These are phyloP conservation scores for Nitzschia inconspicua DNA, from an alignment of 108 stramenopile species.

Conservation along the genomic window DNA sequence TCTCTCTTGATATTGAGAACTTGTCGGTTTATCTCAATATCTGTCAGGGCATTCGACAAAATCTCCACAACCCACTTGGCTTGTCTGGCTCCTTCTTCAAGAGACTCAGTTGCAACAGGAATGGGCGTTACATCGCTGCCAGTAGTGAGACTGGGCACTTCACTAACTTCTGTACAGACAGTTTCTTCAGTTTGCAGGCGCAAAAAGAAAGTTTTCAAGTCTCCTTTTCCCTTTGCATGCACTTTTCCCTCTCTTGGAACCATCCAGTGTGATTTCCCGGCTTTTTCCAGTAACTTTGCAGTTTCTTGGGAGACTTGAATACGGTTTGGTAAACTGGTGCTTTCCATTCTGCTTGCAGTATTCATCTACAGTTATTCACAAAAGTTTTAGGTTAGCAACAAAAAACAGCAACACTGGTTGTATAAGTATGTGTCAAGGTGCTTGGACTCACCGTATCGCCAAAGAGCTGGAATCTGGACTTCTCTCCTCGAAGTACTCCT, in stretches of 20 bases:
- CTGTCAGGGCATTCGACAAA: too few relatives aligned
- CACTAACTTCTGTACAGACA: too few relatives aligned
- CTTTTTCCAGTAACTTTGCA: slow-evolving; percentile 25
- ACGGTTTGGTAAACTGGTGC: slow-evolving; percentile 21
- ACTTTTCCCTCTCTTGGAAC: slow-evolving; percentile 19
- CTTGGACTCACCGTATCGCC: slow-evolving; percentile 47
- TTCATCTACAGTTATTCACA: slow-evolving; percentile 17
- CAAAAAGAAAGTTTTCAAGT: slow-evolving; percentile 36
- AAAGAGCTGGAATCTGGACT: slow-evolving; percentile 49
- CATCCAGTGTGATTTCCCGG: slow-evolving; percentile 31
- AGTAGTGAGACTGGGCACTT: too few relatives aligned
- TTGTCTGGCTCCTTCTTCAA: too few relatives aligned
- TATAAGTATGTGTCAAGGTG: too few relatives aligned
- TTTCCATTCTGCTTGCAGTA: slow-evolving; percentile 44
- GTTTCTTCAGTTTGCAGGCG: too few relatives aligned
- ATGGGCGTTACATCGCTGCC: too few relatives aligned
- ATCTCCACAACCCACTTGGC: too few relatives aligned
- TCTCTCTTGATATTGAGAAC: too few relatives aligned
- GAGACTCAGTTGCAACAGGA: too few relatives aligned
- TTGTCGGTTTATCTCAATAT: too few relatives aligned
- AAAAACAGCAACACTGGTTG: background rate
- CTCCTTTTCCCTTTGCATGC: slow-evolving; percentile 50
- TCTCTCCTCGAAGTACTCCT: slow-evolving; percentile 49
- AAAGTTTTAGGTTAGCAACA: background rate
- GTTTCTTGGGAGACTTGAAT: slow-evolving; percentile 44